Evolutionary conservation across 2,329 filamentous ascomycete genomes (phyloP), one percentile per base, ranked within the genome.

Genomic region (Xylaria sp.): DNA sequence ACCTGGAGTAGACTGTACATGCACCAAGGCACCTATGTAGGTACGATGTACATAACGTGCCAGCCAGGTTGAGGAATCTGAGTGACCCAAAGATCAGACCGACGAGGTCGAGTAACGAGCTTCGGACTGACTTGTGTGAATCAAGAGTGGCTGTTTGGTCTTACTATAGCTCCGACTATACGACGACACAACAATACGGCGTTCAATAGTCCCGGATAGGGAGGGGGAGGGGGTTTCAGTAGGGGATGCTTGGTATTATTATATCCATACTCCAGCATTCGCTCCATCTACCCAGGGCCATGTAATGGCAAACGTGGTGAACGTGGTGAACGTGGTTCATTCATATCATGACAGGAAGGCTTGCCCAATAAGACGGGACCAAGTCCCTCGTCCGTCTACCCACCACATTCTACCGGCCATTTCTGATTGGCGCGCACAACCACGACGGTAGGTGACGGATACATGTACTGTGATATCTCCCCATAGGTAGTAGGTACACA

Each of bases 381-480:
- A 61, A 50, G 54, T 63, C 55, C 49, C 42, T 56, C 13, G 45
- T 49, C 49, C 31, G 7, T 54, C 39, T 59, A 17, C 38, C 47
- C 58, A 49, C 58, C 54, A 49, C 58, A 50, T 42, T 49, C 5
- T 38, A 11, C 13, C 31, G 29, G 15, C 36, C 22, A 5, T n/a
- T 9, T 39, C 58, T 68, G 59, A 66, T 66, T 68, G 66, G 66
- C 10, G 66, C 63, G 66, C 66, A 66, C 44, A 49, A 45, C 3
- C 29, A n/a, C 39, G 56, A 53, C 51, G 29, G 31, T 47, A 15
- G 20, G 44, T 47, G 15, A 47, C n/a, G 11, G 36, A 39, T 15
- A 15, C 11, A 39, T 3, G 29, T 31, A 31, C 36, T 15, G 36
- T 15, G n/a, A 20, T 45, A 10, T 22, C 42, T 45, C 20, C 20